phyloP scores from a whole-genome alignment of 257 asterid genomes.

The Solanum piurae region DNA sequence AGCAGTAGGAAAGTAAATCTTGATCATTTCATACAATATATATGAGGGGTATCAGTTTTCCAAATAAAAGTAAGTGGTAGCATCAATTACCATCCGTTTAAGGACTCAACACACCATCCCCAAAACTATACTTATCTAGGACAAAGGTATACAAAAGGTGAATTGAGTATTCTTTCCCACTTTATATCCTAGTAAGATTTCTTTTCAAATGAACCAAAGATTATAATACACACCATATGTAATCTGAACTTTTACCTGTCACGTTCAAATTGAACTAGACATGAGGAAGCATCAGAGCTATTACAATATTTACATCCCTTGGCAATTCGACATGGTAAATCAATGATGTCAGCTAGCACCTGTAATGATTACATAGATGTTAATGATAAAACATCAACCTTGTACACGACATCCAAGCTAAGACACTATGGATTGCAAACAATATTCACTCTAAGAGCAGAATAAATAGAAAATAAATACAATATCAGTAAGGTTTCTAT shows the following conservation, averaged over 20 bases:
- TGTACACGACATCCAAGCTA: neutral
- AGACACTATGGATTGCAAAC: neutral
- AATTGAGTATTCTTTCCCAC: neutral
- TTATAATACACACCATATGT: neutral
- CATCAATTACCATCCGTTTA: neutral
- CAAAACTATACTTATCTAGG: neutral
- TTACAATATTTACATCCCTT: constrained; percentile 86
- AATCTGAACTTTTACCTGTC: constrained; percentile 54
- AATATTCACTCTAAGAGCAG: neutral
- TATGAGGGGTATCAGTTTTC: neutral
- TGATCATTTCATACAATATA: neutral
- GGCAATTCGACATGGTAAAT: constrained; percentile 94
- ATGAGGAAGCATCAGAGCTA: constrained; percentile 80
- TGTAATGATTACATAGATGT: constrained; percentile 23
- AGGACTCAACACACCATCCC: neutral
- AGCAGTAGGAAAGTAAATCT: neutral
- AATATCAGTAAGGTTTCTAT: neutral
- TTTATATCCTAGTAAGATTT: neutral
- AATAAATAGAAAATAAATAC: neutral
- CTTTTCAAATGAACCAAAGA: neutral
- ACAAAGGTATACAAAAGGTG: neutral
- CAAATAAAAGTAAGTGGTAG: neutral
- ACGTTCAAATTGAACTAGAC: constrained; percentile 80
- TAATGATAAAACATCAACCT: constrained; percentile 1
- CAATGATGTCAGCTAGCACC: constrained; percentile 89